Evolutionary conservation across 2,329 filamentous ascomycete genomes (phyloP), one percentile per base, ranked within the genome.

Genomic region (Aspergillus unguis): DNA sequence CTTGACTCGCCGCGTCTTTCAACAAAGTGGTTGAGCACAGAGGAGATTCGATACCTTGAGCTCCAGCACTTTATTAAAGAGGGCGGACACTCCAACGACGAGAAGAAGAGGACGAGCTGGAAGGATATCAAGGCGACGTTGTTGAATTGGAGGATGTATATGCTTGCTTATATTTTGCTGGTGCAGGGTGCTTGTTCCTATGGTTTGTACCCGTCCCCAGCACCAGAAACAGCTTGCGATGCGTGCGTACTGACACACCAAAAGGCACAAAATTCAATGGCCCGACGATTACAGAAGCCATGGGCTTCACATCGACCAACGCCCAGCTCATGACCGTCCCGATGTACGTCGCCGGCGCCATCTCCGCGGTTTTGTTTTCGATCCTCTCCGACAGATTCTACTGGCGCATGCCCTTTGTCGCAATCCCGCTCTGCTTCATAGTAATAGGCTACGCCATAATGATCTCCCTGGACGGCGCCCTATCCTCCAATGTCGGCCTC

Each of bases 241-340:
- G 17, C 17, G 17, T 29, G 6, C 5, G 11, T 40, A 40, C 36
- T 48, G 10, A 40, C 11, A 9, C 23, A 8, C 25, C 27, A 11
- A 28, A 25, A 54, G 52, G 47, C 27, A 48, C 48, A 9, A 50
- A 54, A 35, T 54, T 54, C 29, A 47, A 50, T 4, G 49, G 57
- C 23, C 54, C 59, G n/a, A 85, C 82, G 31, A 91, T 92, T 65
- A 85, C 92, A 56, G 73, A 77, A 38, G 71, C 79, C 43, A 65
- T 79, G 63, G 78, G 78, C 3, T 80, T 85, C 70, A 70, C 77
- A 8, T 71, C 75, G 0, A 83, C 85, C 0, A 80, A 71, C 9
- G 81, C 85, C 1, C 87, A 91, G 63, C 75, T 90, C 3, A 77
- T 90, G 46, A 83, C 80, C 5, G 86, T 89, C 0, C 86, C 87